Percentiles rank a stretch among this genome's conserved stretches.
phyloP scores from a whole-genome alignment of 1,284 basidiomycete genomes.

The Fistulina hepatica region DNA sequence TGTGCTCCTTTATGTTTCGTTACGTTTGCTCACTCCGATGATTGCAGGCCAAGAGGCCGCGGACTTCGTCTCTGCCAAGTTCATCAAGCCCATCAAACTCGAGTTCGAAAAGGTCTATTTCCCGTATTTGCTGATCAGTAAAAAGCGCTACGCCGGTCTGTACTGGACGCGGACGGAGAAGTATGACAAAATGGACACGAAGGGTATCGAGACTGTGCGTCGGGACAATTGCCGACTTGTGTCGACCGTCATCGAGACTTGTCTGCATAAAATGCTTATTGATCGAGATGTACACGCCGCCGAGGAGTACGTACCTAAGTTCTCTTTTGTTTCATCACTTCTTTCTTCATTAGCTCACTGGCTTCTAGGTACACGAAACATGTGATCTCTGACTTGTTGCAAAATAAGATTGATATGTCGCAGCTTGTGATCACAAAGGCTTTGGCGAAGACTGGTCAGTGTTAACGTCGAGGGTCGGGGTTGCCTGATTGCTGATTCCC shows the following conservation, averaged over 20 bases:
- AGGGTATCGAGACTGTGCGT: constrained; percentile 97
- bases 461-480: neutral
- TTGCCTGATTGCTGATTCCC: neutral
- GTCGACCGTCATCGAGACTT: constrained; percentile 93
- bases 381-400: constrained; percentile 83
- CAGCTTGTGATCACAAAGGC: constrained; percentile 97
- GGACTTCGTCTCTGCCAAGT: constrained; percentile 83
- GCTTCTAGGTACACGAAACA: constrained; percentile 76
- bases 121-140: constrained; percentile 92
- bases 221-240: constrained; percentile 94
- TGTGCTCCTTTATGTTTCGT: constrained; percentile 1
- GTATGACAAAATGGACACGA: constrained; percentile 98
- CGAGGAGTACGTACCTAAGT: constrained; percentile 81
- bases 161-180: constrained; percentile 93
- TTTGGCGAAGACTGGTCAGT: constrained; percentile 71
- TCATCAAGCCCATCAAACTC: constrained; percentile 90
- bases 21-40: neutral
- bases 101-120: constrained; percentile 99
- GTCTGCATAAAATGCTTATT: constrained; percentile 92
- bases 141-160: constrained; percentile 92
- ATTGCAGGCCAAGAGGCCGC: constrained; percentile 83
- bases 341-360: constrained; percentile 9
- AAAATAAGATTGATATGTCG: constrained; percentile 96
- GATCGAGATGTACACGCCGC: constrained; percentile 88
- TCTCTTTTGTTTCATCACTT: constrained; percentile 6